phyloP scores from a whole-genome alignment of 768 basidiomycete species.

The Pisolithus tinctorius region DNA sequence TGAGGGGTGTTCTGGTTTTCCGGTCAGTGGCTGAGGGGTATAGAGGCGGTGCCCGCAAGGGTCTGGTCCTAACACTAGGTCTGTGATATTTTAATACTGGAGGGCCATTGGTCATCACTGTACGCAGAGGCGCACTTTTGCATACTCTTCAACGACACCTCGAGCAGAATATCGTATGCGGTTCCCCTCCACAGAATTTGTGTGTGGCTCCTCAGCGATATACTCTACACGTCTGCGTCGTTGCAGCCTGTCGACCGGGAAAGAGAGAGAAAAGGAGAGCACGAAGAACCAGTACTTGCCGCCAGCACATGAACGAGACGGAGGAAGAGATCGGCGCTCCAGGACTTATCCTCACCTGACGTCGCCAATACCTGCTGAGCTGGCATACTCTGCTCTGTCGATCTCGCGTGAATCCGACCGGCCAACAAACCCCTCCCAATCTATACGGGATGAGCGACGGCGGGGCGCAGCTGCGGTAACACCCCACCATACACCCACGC shows the following conservation, averaged over 20 bases:
- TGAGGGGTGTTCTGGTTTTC: conserved; percentile 29
- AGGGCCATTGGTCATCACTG: conserved; percentile 5
- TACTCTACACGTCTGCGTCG: conserved; percentile 6
- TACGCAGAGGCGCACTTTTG: conserved; percentile 56
- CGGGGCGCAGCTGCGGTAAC: conserved; percentile 22
- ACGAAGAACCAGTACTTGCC: background rate
- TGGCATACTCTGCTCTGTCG: conserved; percentile 23
- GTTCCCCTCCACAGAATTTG: conserved; percentile 43
- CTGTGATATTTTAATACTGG: conserved; percentile 11
- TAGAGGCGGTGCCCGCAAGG: conserved; percentile 71
- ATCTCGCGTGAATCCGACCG: conserved; percentile 16
- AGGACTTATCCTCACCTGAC: conserved; percentile 20
- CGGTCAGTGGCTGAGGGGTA: conserved; percentile 42
- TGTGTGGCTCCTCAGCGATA: conserved; percentile 6
- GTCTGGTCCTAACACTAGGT: conserved; percentile 69
- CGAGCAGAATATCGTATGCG: conserved; percentile 52
- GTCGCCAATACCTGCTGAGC: conserved; percentile 18
- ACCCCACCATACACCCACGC: conserved; percentile 9
- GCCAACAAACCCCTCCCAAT: conserved; percentile 7
- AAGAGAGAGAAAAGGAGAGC: conserved; percentile 8
- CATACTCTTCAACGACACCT: conserved; percentile 51
- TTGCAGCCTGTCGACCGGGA: conserved; percentile 15
- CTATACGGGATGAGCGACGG: conserved; percentile 20
- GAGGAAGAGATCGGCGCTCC: background rate
- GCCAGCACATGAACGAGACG: background rate